These are phyloP conservation scores for Aspergillus ostianus DNA, from an alignment of 495 filamentous ascomycete genomes.

Conservation along the genomic window DNA sequence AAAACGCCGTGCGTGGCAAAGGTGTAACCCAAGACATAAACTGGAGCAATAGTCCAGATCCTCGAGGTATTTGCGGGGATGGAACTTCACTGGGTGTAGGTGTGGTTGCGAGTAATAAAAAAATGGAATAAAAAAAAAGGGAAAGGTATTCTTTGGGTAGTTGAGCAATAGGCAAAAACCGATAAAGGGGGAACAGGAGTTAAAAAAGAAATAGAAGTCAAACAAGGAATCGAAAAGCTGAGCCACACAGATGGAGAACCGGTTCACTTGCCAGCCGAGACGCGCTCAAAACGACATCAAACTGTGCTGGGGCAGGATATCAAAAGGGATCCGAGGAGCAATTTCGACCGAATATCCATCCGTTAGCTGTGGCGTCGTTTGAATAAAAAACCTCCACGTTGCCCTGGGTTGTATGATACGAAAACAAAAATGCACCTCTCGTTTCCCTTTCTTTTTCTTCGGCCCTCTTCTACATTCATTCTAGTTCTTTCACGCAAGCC, in stretches of 20 bases:
- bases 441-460: slow-evolving; percentile 8
- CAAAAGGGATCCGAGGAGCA: slow-evolving; percentile 7
- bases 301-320: slow-evolving; percentile 9
- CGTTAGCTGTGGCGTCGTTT: slow-evolving; percentile 5
- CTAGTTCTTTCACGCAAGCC: slow-evolving; percentile 14
- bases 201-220: slow-evolving; percentile 17
- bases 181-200: slow-evolving; percentile 12
- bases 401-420: slow-evolving; percentile 8
- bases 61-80: slow-evolving; percentile 15
- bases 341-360: slow-evolving; percentile 15
- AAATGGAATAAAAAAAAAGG: slow-evolving; percentile 23
- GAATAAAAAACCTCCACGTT: slow-evolving; percentile 6
- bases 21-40: slow-evolving; percentile 21
- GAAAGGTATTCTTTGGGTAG: slow-evolving; percentile 31
- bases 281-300: slow-evolving; percentile 8
- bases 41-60: slow-evolving; percentile 21
- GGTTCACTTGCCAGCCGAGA: slow-evolving; percentile 12
- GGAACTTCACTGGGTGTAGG: not conserved
- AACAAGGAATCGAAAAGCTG: slow-evolving; percentile 20
- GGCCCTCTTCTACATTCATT: slow-evolving; percentile 7
- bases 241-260: slow-evolving; percentile 15
- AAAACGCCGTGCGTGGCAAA: slow-evolving; percentile 27
- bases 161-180: slow-evolving; percentile 28
- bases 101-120: slow-evolving; percentile 12
- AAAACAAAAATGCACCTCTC: slow-evolving; percentile 10